phyloP scores from a whole-genome alignment of 75 land plant species.

The Cupressus sempervirens region DNA sequence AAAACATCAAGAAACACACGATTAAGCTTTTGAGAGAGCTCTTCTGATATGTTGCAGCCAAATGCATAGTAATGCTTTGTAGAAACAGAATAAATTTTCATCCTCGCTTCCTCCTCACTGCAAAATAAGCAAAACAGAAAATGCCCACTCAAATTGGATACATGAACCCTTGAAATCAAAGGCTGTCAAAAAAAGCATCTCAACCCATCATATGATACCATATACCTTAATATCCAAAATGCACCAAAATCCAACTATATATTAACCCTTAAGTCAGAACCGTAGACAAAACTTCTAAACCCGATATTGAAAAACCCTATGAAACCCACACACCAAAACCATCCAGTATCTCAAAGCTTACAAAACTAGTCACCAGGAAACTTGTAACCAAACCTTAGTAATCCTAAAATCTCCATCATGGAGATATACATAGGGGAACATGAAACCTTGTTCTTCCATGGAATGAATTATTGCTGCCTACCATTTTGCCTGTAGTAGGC shows the following conservation, averaged over 20 bases:
- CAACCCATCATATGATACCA: not conserved
- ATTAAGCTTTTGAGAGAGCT: conserved; percentile 8
- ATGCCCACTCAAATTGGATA: not conserved
- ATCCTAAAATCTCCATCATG: too few species aligned
- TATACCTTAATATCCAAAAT: not conserved
- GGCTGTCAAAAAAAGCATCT: not conserved
- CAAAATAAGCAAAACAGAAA: conserved; percentile 1
- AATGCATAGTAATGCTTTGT: conserved; percentile 18
- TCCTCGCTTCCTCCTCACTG: conserved; percentile 18
- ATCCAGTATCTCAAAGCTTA: too few species aligned
- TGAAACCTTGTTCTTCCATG: too few species aligned
- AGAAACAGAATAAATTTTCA: conserved; percentile 16
- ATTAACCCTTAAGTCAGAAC: too few species aligned
- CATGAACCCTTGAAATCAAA: not conserved
- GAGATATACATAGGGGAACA: too few species aligned
- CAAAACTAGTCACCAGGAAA: too few species aligned
- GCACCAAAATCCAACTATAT: not conserved
- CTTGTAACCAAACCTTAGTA: too few species aligned
- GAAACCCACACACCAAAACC: too few species aligned
- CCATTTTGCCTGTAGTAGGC: too few species aligned
- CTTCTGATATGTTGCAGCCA: conserved; percentile 13
- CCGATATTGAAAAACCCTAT: too few species aligned
- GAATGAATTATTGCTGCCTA: too few species aligned
- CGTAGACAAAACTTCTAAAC: too few species aligned
- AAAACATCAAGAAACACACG: not conserved